phyloP scores from a whole-genome alignment of 2,329 filamentous ascomycete genomes.

The Zasmidium citrigriseum region DNA sequence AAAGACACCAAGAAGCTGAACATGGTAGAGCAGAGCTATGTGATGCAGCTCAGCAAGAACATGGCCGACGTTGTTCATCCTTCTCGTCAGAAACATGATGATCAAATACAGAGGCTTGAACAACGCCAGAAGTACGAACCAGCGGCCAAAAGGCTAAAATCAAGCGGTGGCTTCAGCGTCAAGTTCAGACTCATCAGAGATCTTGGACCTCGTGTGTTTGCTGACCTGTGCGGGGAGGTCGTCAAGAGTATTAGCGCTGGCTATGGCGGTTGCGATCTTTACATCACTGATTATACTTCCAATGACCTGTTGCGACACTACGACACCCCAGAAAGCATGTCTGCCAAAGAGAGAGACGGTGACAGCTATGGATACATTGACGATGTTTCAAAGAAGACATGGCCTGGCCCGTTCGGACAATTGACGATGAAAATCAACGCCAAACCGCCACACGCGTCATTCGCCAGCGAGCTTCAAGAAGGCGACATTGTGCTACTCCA shows the following conservation, averaged over 20 bases:
- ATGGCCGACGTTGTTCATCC: constrained; percentile 10
- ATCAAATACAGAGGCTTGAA: background rate
- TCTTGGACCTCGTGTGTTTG: constrained; percentile 58
- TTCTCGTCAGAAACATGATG: background rate
- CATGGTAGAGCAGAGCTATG: constrained; percentile 36
- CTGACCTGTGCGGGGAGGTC: constrained; percentile 72
- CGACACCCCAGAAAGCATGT: constrained; percentile 39
- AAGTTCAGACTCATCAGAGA: constrained; percentile 70
- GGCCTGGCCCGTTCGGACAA: constrained; percentile 74
- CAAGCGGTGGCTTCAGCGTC: constrained; percentile 5
- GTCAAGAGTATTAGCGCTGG: constrained; percentile 54
- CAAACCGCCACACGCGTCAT: constrained; percentile 66
- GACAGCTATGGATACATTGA: constrained; percentile 33
- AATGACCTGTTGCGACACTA: constrained; percentile 66
- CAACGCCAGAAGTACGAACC: background rate
- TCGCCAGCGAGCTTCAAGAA: constrained; percentile 57
- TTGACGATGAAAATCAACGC: constrained; percentile 70
- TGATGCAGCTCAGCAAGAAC: constrained; percentile 32
- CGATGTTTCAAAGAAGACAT: constrained; percentile 46
- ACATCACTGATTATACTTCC: constrained; percentile 80
- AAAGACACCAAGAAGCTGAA: constrained; percentile 21
- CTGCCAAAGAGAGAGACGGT: constrained; percentile 27
- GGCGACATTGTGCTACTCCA: constrained; percentile 65
- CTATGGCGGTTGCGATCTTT: constrained; percentile 58
- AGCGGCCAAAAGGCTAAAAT: constrained; percentile 14